Conservation (phyloP, 1,284 basidiomycete genomes). For the Boletus semigastroideus region DNA sequence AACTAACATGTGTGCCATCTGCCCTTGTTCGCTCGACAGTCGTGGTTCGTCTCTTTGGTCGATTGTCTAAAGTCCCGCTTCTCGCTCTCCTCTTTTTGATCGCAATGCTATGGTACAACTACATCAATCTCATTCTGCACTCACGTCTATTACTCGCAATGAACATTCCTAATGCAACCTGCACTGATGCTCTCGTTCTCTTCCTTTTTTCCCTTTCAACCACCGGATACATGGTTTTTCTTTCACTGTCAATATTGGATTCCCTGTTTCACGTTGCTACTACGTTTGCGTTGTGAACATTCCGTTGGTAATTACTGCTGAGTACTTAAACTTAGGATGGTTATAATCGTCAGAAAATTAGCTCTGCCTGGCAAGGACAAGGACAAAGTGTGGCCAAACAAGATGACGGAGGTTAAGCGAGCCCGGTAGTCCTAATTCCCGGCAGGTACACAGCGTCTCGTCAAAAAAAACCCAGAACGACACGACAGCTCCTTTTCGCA, state of each 20-base stretch:
- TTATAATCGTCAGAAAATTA: slow-evolving; percentile 18
- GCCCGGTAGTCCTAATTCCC: slow-evolving; percentile 6
- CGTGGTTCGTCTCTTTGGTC: slow-evolving; percentile 9
- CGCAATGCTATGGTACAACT: slow-evolving; percentile 41
- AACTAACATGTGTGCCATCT: slow-evolving; percentile 14
- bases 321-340: background rate
- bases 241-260: slow-evolving; percentile 36
- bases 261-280: slow-evolving; percentile 14
- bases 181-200: slow-evolving; percentile 20
- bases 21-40: slow-evolving; percentile 7
- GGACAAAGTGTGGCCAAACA: slow-evolving; percentile 32
- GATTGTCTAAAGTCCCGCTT: slow-evolving; percentile 3
- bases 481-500: slow-evolving; percentile 8
- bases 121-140: slow-evolving; percentile 35
- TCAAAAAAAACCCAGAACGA: slow-evolving; percentile 19
- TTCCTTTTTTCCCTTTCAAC: slow-evolving; percentile 13
- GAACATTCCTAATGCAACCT: slow-evolving; percentile 40
- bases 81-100: slow-evolving; percentile 21
- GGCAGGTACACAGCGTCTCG: background rate
- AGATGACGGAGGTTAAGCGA: background rate
- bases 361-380: no score
- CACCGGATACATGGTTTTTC: slow-evolving; percentile 24
- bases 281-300: slow-evolving; percentile 9
- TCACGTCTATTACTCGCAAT: slow-evolving; percentile 36
- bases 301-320: slow-evolving; percentile 4